Evolutionary conservation across 2,329 filamentous ascomycete species (phyloP).

Genomic region (Chalaropsis thielavioides): DNA sequence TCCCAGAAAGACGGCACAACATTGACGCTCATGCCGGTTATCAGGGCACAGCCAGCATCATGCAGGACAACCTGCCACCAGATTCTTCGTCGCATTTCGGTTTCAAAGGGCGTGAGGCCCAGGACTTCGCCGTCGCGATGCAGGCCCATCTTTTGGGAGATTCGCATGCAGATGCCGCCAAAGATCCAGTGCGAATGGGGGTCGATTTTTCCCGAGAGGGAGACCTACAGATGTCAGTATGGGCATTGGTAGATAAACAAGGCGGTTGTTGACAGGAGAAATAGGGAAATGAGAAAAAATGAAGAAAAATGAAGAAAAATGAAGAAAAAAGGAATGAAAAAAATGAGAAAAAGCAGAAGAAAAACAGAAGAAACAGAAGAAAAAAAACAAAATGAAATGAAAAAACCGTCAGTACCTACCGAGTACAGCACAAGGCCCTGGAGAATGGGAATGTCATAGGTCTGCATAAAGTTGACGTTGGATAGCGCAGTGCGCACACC

Average conservation of each 20-base stretch:
- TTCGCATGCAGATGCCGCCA: conserved; percentile 45
- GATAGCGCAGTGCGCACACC: conserved; percentile 38
- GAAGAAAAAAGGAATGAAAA: background rate
- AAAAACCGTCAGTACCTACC: conserved; percentile 25
- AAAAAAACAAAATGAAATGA: no score
- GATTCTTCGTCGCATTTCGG: conserved; percentile 51
- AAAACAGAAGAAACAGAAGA: background rate
- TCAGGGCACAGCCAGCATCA: conserved; percentile 41
- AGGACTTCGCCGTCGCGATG: conserved; percentile 46
- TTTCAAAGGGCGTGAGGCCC: conserved; percentile 46
- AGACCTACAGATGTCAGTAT: conserved; percentile 29
- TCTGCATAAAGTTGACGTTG: conserved; percentile 42
- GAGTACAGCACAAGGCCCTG: conserved; percentile 46
- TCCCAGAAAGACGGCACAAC: conserved; percentile 40
- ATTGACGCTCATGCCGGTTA: conserved; percentile 42
- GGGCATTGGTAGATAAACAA: conserved; percentile 17
- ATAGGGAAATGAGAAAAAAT: background rate
- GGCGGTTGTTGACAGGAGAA: background rate
- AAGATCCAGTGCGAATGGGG: conserved; percentile 46
- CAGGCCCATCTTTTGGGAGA: conserved; percentile 53
- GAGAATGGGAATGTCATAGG: conserved; percentile 42
- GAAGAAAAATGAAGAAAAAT: background rate
- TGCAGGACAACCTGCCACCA: conserved; percentile 52
- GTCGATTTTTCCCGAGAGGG: conserved; percentile 43
- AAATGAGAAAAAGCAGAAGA: no score